These are phyloP conservation scores for Tetrapisispora pingtungensis DNA, from an alignment of 805 yeast species.

Conservation along the genomic window DNA sequence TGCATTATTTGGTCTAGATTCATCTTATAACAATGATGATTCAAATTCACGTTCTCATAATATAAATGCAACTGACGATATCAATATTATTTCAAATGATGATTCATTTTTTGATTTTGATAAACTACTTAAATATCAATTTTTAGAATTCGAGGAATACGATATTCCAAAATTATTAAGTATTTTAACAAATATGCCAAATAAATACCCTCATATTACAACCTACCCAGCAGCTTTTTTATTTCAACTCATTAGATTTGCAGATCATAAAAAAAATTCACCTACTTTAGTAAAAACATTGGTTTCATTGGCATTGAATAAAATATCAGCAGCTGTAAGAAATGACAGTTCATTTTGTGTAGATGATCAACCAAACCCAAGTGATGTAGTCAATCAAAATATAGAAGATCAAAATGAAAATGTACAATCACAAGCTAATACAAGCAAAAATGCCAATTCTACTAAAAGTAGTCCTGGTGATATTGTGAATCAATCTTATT, in stretches of 20 bases:
- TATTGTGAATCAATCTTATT: slow-evolving; percentile 65
- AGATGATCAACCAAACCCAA: slow-evolving; percentile 21
- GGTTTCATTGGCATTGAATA: slow-evolving; percentile 49
- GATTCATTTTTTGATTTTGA: slow-evolving; percentile 41
- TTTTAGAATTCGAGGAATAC: slow-evolving; percentile 50
- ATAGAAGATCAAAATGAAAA: background rate
- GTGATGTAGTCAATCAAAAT: slow-evolving; percentile 9
- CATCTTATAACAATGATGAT: slow-evolving; percentile 2
- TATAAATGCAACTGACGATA: background rate
- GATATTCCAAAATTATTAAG: slow-evolving; percentile 65
- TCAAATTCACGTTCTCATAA: background rate
- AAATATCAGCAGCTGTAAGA: slow-evolving; percentile 41
- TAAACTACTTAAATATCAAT: slow-evolving; percentile 47
- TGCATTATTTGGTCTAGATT: slow-evolving; percentile 4
- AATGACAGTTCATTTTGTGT: slow-evolving; percentile 4
- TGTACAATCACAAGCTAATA: background rate
- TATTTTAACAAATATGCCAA: slow-evolving; percentile 50
- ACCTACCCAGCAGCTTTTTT: slow-evolving; percentile 58
- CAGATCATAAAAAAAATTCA: slow-evolving; percentile 45
- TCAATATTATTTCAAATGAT: background rate
- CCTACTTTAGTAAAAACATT: slow-evolving; percentile 47
- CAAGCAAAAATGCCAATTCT: background rate
- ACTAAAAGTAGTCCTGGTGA: slow-evolving; percentile 36
- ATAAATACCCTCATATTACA: slow-evolving; percentile 37
- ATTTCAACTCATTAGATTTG: slow-evolving; percentile 61